Base-by-base conservation (phyloP, 305 asterid species). In the Lippia alba region DNA sequence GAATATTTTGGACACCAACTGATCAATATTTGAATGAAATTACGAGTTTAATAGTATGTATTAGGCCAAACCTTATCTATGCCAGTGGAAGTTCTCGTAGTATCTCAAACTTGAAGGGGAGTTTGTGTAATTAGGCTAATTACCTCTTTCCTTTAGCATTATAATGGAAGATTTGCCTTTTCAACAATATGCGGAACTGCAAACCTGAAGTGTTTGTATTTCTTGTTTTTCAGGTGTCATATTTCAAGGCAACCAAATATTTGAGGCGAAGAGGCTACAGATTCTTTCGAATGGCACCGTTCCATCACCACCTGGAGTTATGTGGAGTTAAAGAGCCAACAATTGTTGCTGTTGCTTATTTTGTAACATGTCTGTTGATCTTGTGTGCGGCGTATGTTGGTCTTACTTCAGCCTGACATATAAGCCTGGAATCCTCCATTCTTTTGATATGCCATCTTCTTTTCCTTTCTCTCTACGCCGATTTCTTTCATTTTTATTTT, bases 321-420 rank as follows among this genome's bases (percentile, higher is more conserved):
- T 66, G 77, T 64, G 97, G 97, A 60, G 51, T 90, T n/a, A 77
- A 69, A 73, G 98, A 90, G 66, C 98, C 98, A 8, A 64, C 61
- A 32, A 82, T 92, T 14, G 92, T 88, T 64, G 90, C 86, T 46
- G 85, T 77, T 59, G 94, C 97, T 34, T 92, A 92, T 74, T 64
- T 45, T 36, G 61, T 84, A 62, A 84, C 97, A 12, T 77, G 83
- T 69, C 51, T 84, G 41, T 70, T 90, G 79, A 83, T 80, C 76
- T 72, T 90, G 60, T 87, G 82, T 48, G 94, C 88, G 5, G 92
- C 94, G 16, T 92, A 85, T 39, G 74, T 84, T 1, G 98, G 94
- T 68, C 91, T 92, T 50, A 69, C 82, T 67, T 87, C 93, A 61
- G 98, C 79, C 49, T 92, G 85, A 82, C 20, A 65, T 11, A 39